phyloP scores from a whole-genome alignment of 805 yeast genomes.

The Pichia pseudocactophila region DNA sequence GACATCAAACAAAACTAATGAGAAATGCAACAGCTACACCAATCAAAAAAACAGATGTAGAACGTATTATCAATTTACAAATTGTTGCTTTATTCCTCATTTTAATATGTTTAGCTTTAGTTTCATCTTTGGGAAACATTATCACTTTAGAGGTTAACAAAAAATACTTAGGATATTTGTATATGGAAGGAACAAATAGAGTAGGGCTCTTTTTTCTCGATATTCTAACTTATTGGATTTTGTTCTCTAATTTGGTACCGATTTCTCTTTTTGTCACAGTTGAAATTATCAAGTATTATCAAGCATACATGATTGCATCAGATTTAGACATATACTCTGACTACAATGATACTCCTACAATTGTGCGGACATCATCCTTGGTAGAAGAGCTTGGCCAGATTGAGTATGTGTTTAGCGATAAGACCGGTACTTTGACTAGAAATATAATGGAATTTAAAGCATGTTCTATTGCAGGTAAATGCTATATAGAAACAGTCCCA shows the following conservation, averaged over 20 bases:
- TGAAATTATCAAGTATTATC: conserved; percentile 90
- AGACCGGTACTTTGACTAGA: conserved; percentile 93
- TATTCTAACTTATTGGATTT: conserved; percentile 88
- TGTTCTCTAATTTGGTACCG: conserved; percentile 95
- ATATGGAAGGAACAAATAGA: conserved; percentile 58
- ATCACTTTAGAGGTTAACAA: conserved; percentile 52
- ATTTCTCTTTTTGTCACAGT: conserved; percentile 94
- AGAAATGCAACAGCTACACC: conserved; percentile 99
- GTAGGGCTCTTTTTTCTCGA: conserved; percentile 75
- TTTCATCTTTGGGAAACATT: conserved; percentile 85
- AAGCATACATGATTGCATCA: conserved; percentile 86
- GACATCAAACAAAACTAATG: conserved; percentile 97
- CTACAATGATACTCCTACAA: conserved; percentile 86
- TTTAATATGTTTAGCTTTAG: conserved; percentile 61
- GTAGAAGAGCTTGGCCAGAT: conserved; percentile 98
- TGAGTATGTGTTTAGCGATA: conserved; percentile 91
- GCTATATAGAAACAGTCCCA: conserved; percentile 82
- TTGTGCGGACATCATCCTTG: conserved; percentile 87
- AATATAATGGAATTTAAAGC: conserved; percentile 95
- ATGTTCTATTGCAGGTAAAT: conserved; percentile 85
- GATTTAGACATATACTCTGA: conserved; percentile 90
- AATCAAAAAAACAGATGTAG: conserved; percentile 93
- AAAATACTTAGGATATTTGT: conserved; percentile 51
- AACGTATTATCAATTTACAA: conserved; percentile 87
- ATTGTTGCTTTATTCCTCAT: conserved; percentile 81